Base-by-base conservation (phyloP, 148 eudicot genomes). In the Arctostaphylos glauca region DNA sequence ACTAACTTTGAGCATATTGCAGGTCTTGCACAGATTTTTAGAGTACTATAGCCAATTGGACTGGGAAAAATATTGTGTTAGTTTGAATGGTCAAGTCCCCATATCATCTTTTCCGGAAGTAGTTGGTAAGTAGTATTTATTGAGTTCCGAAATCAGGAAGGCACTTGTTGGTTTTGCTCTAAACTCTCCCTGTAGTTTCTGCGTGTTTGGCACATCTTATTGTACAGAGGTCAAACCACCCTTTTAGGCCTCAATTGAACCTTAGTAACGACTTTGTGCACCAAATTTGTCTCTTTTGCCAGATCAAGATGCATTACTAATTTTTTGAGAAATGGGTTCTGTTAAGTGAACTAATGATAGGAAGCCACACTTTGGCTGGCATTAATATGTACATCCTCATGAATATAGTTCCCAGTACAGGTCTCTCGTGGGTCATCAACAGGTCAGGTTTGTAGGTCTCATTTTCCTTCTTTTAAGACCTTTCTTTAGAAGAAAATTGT, bases 11-110 rank as follows among this genome's bases (percentile, higher is more conserved):
- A 49, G 23, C 50, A 52, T 68, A 16, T 53, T 80, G 75, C 85
- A 91, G 94, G 92, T 90, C 23, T 83, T 91, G 70, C 79, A 86
- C 73, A 87, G 84, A 53, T 91, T 91, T 70, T 66, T 91, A 79
- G 82, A 80, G 19, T 91, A 90, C 83, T 91, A 87, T 81, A 89
- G 86, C 86, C 81, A 60, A 19, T 91, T 91, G 82, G 90, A 91
- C 74, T 91, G 94, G 92, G 64, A 82, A 10, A 84, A 78, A 7
- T 86, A 85, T 67, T 86, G 91, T 47, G 52, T 91, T 23, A 84
- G 85, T 58, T 25, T 90, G 21, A 66, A 86, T 76, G 94, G 94
- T 72, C 88, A 81, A 71, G 81, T 88, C 38, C 25, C 67, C 55
- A 73, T 85, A 82, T 83, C 87, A 6, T 87, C 85, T 4, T 88